Evolutionary conservation across 2,329 filamentous ascomycete genomes (phyloP).

Genomic region (Rhexocercosporidium sp.): DNA sequence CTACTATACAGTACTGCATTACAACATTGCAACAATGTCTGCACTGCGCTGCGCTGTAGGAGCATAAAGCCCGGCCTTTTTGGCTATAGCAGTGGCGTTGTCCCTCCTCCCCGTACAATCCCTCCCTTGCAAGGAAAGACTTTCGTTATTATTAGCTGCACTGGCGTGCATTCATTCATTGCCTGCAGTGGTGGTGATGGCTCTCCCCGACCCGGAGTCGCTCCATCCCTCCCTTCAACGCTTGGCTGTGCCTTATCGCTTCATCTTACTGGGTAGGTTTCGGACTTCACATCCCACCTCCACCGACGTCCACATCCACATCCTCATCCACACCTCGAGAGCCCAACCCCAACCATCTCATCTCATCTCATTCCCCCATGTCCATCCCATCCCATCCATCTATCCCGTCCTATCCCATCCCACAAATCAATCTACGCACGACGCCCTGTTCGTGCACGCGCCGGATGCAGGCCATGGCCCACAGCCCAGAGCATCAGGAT

Average conservation of each 20-base stretch:
- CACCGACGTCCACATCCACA: neutral
- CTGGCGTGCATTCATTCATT: neutral
- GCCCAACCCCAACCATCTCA: neutral
- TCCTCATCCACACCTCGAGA: neutral
- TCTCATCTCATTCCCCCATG: too few relatives aligned
- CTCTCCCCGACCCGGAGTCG: too few relatives aligned
- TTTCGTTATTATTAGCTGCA: too few relatives aligned
- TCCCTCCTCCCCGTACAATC: neutral
- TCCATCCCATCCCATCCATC: too few relatives aligned
- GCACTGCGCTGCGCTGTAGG: neutral
- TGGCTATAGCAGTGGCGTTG: neutral
- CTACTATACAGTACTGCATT: too few relatives aligned
- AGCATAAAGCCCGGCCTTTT: neutral
- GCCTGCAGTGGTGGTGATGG: too few relatives aligned
- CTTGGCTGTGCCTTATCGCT: neutral
- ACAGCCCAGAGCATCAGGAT: neutral
- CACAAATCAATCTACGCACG: neutral
- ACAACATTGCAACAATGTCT: too few relatives aligned
- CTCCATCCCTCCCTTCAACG: too few relatives aligned
- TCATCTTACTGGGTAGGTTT: neutral
- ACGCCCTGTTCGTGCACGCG: slow-evolving; percentile 5
- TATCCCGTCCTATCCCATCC: neutral
- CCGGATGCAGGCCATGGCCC: slow-evolving; percentile 3
- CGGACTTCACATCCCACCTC: neutral
- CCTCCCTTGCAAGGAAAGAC: too few relatives aligned